These are phyloP conservation scores for Aspergillus ibericus DNA, from an alignment of 2,329 filamentous ascomycete genomes.

Conservation along the genomic window DNA sequence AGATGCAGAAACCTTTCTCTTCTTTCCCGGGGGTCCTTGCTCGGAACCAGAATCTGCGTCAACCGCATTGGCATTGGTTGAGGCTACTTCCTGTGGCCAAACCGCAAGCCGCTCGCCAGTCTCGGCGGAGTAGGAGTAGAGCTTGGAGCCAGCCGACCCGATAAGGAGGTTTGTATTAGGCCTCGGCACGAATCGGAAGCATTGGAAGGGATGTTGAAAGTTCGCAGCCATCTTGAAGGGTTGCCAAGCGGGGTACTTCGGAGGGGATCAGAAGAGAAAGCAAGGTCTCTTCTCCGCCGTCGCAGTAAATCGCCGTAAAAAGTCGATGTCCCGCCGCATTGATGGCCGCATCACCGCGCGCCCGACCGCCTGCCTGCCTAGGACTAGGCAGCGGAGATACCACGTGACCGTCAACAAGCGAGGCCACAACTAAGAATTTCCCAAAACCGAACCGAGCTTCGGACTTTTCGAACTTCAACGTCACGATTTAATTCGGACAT, in stretches of 20 bases:
- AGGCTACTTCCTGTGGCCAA: constrained; percentile 52
- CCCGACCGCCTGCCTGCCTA: background rate
- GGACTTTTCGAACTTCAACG: constrained; percentile 23
- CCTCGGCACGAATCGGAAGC: constrained; percentile 49
- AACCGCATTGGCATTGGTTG: constrained; percentile 27
- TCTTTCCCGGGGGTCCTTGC: constrained; percentile 46
- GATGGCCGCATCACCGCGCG: background rate
- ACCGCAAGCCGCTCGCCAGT: constrained; percentile 60
- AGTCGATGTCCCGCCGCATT: background rate
- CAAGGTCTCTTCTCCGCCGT: background rate
- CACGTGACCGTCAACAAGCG: constrained; percentile 43
- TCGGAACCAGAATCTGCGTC: constrained; percentile 27
- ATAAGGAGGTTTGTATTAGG: constrained; percentile 55
- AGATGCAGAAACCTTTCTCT: constrained; percentile 41
- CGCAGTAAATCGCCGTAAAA: background rate
- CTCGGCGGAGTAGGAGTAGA: constrained; percentile 66
- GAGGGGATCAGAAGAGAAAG: background rate
- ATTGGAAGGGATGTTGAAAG: constrained; percentile 61
- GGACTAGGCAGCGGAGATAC: constrained; percentile 3
- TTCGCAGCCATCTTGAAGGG: constrained; percentile 30
- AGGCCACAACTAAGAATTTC: constrained; percentile 36
- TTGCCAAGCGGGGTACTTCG: background rate
- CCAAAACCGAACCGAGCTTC: constrained; percentile 22
- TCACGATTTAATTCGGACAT: constrained; percentile 28
- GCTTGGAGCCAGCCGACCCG: constrained; percentile 69